These are phyloP conservation scores for Jacaranda mimosifolia DNA, from an alignment of 257 asterid species.

Conservation along the genomic window DNA sequence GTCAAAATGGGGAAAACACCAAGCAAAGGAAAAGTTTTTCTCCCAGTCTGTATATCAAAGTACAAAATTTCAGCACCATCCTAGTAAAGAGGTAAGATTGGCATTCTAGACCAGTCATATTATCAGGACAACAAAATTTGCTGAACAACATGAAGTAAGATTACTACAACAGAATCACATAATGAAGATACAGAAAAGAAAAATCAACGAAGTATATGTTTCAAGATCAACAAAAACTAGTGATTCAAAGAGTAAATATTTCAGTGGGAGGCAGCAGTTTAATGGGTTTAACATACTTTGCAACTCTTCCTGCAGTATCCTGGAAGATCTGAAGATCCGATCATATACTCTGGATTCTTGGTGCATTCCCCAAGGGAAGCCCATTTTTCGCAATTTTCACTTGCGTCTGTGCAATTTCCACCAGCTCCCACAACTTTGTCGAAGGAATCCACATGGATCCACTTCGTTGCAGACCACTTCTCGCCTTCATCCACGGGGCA, in stretches of 20 bases:
- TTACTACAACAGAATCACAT: conserved; percentile 27
- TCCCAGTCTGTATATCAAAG: conserved; percentile 1
- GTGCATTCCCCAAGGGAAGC: conserved; percentile 96
- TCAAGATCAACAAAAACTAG: conserved; percentile 20
- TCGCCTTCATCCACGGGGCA: conserved; percentile 95
- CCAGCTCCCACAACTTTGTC: conserved; percentile 62
- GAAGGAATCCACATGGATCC: conserved; percentile 92
- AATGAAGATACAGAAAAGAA: conserved; percentile 9
- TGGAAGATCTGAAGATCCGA: conserved; percentile 78
- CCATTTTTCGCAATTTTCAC: conserved; percentile 82
- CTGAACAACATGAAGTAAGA: conserved; percentile 7
- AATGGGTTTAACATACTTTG: conserved; percentile 65
- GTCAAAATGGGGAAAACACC: neutral
- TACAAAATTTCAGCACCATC: neutral
- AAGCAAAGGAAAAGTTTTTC: neutral
- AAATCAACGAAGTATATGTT: neutral
- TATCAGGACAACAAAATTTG: conserved; percentile 31
- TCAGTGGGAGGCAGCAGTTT: neutral
- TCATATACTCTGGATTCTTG: conserved; percentile 90
- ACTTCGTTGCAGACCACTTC: conserved; percentile 99
- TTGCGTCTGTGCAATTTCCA: conserved; percentile 61
- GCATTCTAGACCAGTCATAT: conserved; percentile 14
- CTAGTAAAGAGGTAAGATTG: neutral
- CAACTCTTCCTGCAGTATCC: conserved; percentile 96
- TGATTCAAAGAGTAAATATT: neutral